These are phyloP conservation scores for Eimeria acervulina DNA, from an alignment of 169 alveolate genomes.

Conservation along the genomic window DNA sequence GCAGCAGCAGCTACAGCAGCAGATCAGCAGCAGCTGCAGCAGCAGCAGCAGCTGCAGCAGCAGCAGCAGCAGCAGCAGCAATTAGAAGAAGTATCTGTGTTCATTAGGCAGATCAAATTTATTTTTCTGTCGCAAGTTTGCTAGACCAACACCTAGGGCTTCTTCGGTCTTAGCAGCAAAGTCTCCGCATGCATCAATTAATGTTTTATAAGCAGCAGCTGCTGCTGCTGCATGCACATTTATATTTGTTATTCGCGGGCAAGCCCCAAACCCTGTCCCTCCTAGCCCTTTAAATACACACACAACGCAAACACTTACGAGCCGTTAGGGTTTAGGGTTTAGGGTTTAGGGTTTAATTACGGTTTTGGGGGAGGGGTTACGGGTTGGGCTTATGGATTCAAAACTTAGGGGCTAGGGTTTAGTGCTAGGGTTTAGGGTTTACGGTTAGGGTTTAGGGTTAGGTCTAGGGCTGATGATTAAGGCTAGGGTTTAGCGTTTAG, in stretches of 20 bases:
- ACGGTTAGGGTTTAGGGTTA: too few species aligned
- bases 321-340: not conserved
- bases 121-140: conserved; percentile 72
- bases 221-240: not conserved
- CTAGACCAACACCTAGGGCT: conserved; percentile 78
- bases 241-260: conserved; percentile 37
- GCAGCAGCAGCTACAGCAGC: not conserved
- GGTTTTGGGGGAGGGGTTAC: too few species aligned
- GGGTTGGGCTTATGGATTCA: too few species aligned
- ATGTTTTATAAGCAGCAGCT: conserved; percentile 35
- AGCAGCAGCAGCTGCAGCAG: conserved; percentile 33
- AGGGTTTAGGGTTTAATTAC: too few species aligned
- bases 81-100: conserved; percentile 77
- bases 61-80: conserved; percentile 25
- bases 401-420: too few species aligned
- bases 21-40: conserved; percentile 4
- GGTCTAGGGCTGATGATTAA: too few species aligned
- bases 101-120: conserved; percentile 20
- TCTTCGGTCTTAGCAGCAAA: conserved; percentile 54
- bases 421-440: too few species aligned
- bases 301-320: not conserved
- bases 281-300: conserved; percentile 54
- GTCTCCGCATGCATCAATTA: conserved; percentile 32
- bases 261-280: conserved; percentile 82
- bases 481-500: conserved; percentile 39